These are phyloP conservation scores for Botrytis paeoniae DNA, from an alignment of 2,329 filamentous ascomycete species.

Conservation along the genomic window DNA sequence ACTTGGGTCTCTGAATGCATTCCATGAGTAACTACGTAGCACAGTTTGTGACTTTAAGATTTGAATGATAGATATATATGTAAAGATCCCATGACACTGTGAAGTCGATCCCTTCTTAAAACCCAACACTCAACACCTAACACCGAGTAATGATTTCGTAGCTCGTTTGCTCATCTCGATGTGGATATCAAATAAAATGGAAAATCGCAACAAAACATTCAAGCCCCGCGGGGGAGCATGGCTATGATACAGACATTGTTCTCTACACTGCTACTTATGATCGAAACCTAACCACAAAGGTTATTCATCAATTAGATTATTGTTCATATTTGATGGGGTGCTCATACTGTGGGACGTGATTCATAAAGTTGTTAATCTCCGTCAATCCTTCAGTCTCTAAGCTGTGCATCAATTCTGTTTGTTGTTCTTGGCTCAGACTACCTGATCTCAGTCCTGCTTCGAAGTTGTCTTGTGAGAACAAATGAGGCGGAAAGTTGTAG, in stretches of 20 bases:
- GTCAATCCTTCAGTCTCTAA: slow-evolving; percentile 67
- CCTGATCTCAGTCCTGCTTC: slow-evolving; percentile 54
- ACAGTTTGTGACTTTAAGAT: background rate
- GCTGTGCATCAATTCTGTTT: slow-evolving; percentile 76
- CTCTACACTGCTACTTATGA: background rate
- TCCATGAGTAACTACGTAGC: background rate
- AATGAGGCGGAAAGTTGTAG: slow-evolving; percentile 33
- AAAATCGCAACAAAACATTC: background rate
- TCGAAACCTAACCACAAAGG: slow-evolving; percentile 12
- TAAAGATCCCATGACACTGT: background rate
- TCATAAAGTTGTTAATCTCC: slow-evolving; percentile 61
- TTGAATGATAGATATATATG: background rate
- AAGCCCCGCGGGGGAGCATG: background rate
- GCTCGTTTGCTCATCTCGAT: slow-evolving; percentile 8
- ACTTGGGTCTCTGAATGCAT: background rate
- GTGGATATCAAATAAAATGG: slow-evolving; percentile 6
- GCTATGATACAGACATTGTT: background rate
- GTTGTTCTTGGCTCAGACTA: slow-evolving; percentile 74
- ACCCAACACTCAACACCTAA: background rate
- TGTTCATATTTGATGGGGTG: slow-evolving; percentile 30
- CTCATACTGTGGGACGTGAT: slow-evolving; percentile 33
- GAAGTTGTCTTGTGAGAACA: slow-evolving; percentile 43
- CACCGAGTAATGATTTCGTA: slow-evolving; percentile 6
- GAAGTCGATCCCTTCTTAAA: background rate
- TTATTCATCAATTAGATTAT: slow-evolving; percentile 22